Evolutionary conservation across 768 basidiomycete genomes (phyloP).

Genomic region (Tulasnella sp.): DNA sequence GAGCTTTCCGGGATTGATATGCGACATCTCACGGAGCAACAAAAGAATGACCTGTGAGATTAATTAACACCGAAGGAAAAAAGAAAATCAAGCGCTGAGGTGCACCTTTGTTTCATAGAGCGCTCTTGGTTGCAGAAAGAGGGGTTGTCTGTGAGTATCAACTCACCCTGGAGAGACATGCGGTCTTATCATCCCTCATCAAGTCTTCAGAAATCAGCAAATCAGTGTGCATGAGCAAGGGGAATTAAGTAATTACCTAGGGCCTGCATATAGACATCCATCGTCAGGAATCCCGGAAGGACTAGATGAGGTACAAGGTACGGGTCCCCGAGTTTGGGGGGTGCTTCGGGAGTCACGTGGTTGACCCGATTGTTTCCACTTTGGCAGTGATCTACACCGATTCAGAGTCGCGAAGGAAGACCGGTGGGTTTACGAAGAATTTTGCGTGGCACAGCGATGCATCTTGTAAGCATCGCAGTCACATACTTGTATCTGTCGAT

Average conservation of each 20-base stretch:
- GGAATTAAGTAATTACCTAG: conserved; percentile 56
- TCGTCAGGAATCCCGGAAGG: conserved; percentile 67
- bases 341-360: conserved; percentile 6
- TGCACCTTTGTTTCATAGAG: conserved; percentile 29
- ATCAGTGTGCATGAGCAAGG: conserved; percentile 55
- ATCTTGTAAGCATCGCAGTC: conserved; percentile 42
- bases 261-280: conserved; percentile 70
- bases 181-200: not conserved
- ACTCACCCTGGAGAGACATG: conserved; percentile 1
- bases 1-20: conserved; percentile 65
- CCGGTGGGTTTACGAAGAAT: conserved; percentile 51
- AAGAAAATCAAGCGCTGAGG: conserved; percentile 15
- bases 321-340: conserved; percentile 21
- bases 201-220: conserved; percentile 67
- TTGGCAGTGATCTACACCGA: conserved; percentile 72
- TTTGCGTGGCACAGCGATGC: conserved; percentile 80
- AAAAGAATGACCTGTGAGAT: conserved; percentile 69
- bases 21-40: conserved; percentile 45
- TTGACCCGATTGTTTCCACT: conserved; percentile 14
- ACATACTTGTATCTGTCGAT: not conserved
- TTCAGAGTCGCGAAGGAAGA: conserved; percentile 43
- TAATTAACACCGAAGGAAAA: too few relatives aligned
- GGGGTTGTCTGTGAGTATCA: conserved; percentile 54
- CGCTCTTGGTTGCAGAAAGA: conserved; percentile 59
- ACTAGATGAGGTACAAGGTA: conserved; percentile 63